A percentile compares a stretch with the other conserved stretches of the same genome.
phyloP scores from a whole-genome alignment of 2,329 filamentous ascomycete species.

The Escovopsis weberi region DNA sequence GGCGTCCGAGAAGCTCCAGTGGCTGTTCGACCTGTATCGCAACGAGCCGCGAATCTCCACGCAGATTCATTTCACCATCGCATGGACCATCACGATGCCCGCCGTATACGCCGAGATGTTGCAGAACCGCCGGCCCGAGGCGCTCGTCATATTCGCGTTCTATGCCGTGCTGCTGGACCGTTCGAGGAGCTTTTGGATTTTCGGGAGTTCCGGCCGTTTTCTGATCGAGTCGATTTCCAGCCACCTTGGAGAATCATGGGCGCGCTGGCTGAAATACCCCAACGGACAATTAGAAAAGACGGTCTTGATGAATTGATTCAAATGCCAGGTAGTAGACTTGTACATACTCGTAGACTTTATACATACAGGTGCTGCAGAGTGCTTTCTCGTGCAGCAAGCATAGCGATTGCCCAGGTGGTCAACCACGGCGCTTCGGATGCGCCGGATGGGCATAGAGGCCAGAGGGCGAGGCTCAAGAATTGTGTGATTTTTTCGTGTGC shows the following conservation, averaged over 20 bases:
- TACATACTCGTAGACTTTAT: no score
- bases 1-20: slow-evolving; percentile 6
- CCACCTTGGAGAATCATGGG: slow-evolving; percentile 1
- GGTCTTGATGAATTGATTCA: no score
- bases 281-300: not conserved
- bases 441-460: no score
- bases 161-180: slow-evolving; percentile 28
- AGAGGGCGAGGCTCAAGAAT: no score
- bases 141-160: slow-evolving; percentile 23
- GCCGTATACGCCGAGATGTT: slow-evolving; percentile 21
- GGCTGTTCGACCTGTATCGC: slow-evolving; percentile 6
- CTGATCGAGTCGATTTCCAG: slow-evolving; percentile 1
- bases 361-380: no score
- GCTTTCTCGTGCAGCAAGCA: no score
- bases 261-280: slow-evolving; percentile 1
- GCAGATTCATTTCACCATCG: slow-evolving; percentile 6
- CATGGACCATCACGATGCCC: slow-evolving; percentile 7
- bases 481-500: no score
- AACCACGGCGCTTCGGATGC: no score
- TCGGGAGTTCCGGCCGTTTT: slow-evolving; percentile 9
- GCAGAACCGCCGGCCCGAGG: slow-evolving; percentile 22
- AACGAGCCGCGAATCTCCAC: not conserved
- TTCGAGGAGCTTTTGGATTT: slow-evolving; percentile 19
- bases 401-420: no score
- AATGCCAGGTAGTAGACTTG: no score